Evolutionary conservation across 108 stramenopile species (phyloP), one percentile per base, ranked within the genome.

Genomic region (Epipyxis sp.): DNA sequence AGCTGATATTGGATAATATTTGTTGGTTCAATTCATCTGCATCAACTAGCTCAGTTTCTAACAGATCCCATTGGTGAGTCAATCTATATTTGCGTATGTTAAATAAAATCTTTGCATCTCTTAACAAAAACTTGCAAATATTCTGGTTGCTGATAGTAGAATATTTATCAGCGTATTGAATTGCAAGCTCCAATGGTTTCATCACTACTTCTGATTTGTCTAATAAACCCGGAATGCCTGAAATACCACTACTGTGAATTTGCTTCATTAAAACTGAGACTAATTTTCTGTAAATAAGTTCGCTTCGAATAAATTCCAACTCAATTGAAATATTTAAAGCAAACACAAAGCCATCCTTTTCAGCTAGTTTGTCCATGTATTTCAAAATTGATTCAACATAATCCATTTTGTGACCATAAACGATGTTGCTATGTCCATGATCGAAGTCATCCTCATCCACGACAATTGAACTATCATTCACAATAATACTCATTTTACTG

Each of bases 101-200:
- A 10, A 54, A 32, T 42, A 74, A 42, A 10, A 74, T 13, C 25
- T 57, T 74, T 37, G 71, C 71, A 37, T 74, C 71, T 27, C 71
- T 39, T 42, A 74, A 42, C 27, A 74, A 32, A 37, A 16, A 6
- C 6, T 65, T 35, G 61, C 61, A 65, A 10, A 32, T 3, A 37
- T 25, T 37, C 6, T 37, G 61, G 3, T 6, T 29, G 25, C 30
- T 32, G 25, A 65, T 65, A 32, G 25, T 6, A 10, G 6, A 6
- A 29, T 13, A 39, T 3, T 30, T 43, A 10, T 13, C 34, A 6
- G 50, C 50, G 20, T 50, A 50, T 13, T 13, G 6, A 13, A 50
- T 6, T 10, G 71, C 35, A 10, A 27, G n/a, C 25, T 34, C 71
- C 6, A 74, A 42, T 6, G 6, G 10, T 10, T 10, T 29, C 3